phyloP scores from a whole-genome alignment of 495 filamentous ascomycete genomes.

The Articulospora tetracladia region DNA sequence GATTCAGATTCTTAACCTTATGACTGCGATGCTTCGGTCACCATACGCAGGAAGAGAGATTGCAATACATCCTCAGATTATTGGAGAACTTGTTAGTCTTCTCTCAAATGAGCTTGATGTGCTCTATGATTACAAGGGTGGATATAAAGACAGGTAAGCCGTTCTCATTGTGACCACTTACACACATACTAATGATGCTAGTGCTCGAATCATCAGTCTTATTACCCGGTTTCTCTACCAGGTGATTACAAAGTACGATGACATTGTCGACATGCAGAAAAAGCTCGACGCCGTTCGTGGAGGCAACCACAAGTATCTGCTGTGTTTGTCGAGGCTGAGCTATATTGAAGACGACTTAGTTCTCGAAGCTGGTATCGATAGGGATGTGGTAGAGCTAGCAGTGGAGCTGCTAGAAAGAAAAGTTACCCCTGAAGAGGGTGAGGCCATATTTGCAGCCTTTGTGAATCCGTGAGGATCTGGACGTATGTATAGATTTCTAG shows the following conservation, averaged over 20 bases:
- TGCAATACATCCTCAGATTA: slow-evolving; percentile 16
- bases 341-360: slow-evolving; percentile 25
- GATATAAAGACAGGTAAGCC: slow-evolving; percentile 20
- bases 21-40: slow-evolving; percentile 22
- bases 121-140: slow-evolving; percentile 23
- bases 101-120: slow-evolving; percentile 25
- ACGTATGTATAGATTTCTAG: background rate
- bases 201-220: slow-evolving; percentile 20
- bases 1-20: slow-evolving; percentile 19
- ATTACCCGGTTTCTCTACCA: slow-evolving; percentile 20
- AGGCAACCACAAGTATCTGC: slow-evolving; percentile 23
- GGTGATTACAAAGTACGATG: slow-evolving; percentile 21
- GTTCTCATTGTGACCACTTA: background rate
- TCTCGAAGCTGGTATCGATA: slow-evolving; percentile 23
- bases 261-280: slow-evolving; percentile 19
- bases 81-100: slow-evolving; percentile 22
- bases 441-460: slow-evolving; percentile 24
- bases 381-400: slow-evolving; percentile 21
- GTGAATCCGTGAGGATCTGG: slow-evolving; percentile 7
- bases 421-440: slow-evolving; percentile 25
- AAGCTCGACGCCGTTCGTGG: slow-evolving; percentile 22
- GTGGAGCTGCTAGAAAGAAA: slow-evolving; percentile 20
- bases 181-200: background rate
- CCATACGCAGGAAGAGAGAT: slow-evolving; percentile 16
- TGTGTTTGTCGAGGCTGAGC: slow-evolving; percentile 23